Evolutionary conservation across 2,329 filamentous ascomycete genomes (phyloP).

Genomic region (Cucurbitaria berberidis): DNA sequence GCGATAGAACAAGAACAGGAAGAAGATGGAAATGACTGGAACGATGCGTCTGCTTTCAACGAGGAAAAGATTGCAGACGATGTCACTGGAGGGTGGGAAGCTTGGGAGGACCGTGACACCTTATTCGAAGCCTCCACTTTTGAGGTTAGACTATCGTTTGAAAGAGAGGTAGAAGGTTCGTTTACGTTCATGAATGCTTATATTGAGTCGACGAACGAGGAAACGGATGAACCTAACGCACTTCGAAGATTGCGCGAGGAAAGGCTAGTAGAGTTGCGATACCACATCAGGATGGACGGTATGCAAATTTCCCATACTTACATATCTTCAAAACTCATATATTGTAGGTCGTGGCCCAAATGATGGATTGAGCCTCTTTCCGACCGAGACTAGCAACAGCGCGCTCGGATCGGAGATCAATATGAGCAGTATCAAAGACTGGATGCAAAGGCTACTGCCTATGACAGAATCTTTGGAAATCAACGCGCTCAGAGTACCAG

Average conservation of each 20-base stretch:
- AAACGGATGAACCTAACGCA: neutral
- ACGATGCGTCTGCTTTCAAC: constrained; percentile 7
- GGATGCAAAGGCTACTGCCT: neutral
- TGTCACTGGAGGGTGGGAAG: constrained; percentile 9
- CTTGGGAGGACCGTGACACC: constrained; percentile 13
- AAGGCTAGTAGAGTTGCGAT: neutral
- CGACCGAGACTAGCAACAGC: neutral
- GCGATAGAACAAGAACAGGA: neutral
- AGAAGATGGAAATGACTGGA: neutral
- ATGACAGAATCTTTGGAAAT: neutral
- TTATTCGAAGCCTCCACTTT: constrained; percentile 1
- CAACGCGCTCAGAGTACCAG: neutral
- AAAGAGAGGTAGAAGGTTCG: constrained; percentile 4
- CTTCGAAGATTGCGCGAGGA: neutral
- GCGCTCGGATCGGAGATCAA: constrained; percentile 3
- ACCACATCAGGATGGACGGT: constrained; percentile 3
- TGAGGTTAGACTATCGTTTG: constrained; percentile 4
- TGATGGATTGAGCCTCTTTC: neutral
- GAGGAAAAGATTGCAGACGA: constrained; percentile 8
- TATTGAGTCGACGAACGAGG: constrained; percentile 4
- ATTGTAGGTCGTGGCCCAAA: neutral
- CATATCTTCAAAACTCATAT: neutral
- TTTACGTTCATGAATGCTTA: constrained; percentile 9
- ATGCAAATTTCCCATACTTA: neutral
- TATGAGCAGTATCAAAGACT: neutral